Evolutionary conservation across 257 asterid genomes (phyloP).

Genomic region (Penstemon barbatus): DNA sequence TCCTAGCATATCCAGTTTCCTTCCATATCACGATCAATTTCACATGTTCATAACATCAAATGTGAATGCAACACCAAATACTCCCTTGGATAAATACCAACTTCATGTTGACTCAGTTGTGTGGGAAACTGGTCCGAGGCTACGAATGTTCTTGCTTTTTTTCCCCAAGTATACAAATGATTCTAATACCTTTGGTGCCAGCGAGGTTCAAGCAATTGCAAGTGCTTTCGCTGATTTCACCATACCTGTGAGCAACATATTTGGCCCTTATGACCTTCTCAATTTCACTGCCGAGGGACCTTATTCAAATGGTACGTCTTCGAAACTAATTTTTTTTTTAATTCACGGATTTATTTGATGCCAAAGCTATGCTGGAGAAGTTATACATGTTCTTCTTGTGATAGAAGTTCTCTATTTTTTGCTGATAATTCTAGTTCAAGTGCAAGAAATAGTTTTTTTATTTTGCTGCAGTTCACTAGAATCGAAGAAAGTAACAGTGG

Average conservation of each 20-base stretch:
- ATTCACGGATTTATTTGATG: not conserved
- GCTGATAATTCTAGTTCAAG: not conserved
- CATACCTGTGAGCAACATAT: constrained; percentile 38
- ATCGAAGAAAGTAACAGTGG: not conserved
- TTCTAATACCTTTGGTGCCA: constrained; percentile 29
- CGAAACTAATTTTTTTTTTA: not conserved
- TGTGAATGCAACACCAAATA: constrained; percentile 21
- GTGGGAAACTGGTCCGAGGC: constrained; percentile 59
- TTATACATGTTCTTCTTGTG: not conserved
- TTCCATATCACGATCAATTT: constrained; percentile 31
- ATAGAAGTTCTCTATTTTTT: not conserved
- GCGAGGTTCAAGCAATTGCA: constrained; percentile 40
- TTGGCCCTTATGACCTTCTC: constrained; percentile 61
- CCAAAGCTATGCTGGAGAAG: not conserved
- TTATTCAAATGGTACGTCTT: constrained; percentile 35
- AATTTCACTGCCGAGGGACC: constrained; percentile 48
- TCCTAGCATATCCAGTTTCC: constrained; percentile 49
- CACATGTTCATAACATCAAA: constrained; percentile 28
- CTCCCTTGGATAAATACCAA: constrained; percentile 32
- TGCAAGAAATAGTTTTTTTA: not conserved
- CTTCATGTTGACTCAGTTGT: constrained; percentile 36
- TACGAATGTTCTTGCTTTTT: constrained; percentile 44
- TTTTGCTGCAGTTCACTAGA: not conserved
- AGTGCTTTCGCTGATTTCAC: constrained; percentile 40
- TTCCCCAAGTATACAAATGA: constrained; percentile 34